Evolutionary conservation across 1,284 basidiomycete genomes (phyloP).

Genomic region (Austropuccinia psidii): DNA sequence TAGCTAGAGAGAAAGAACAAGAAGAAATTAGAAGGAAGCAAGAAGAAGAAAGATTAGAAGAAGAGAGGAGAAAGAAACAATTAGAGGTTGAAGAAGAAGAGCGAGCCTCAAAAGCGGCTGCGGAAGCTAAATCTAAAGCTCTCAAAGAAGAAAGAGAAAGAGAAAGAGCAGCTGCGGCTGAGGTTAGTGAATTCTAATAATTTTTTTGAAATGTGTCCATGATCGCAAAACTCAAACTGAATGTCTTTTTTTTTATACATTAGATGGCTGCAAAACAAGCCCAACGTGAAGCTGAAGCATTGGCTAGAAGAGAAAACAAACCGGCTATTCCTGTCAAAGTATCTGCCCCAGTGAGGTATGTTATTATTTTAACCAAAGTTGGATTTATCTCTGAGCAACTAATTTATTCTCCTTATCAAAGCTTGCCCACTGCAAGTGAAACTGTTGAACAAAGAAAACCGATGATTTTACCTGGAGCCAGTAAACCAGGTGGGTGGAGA

Average conservation of each 20-base stretch:
- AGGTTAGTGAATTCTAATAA: conserved; percentile 41
- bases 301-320: conserved; percentile 18
- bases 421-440: neutral
- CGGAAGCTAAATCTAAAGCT: conserved; percentile 43
- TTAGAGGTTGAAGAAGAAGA: conserved; percentile 42
- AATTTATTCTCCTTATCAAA: too few relatives aligned
- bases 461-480: neutral
- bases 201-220: neutral
- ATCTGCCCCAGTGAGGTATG: neutral
- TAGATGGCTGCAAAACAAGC: conserved; percentile 28
- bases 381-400: too few relatives aligned
- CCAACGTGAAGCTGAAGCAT: conserved; percentile 16
- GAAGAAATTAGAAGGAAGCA: conserved; percentile 42
- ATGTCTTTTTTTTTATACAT: too few relatives aligned
- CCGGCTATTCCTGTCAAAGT: neutral
- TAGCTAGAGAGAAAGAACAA: conserved; percentile 39
- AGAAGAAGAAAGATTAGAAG: conserved; percentile 41
- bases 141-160: conserved; percentile 45
- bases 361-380: too few relatives aligned
- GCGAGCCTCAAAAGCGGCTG: conserved; percentile 38
- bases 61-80: conserved; percentile 40
- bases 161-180: conserved; percentile 45
- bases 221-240: too few relatives aligned
- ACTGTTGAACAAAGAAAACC: neutral
- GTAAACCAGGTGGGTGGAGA: conserved; percentile 30